Conservation (phyloP, 108 stramenopile species). For the Parietichytrium sp. region DNA sequence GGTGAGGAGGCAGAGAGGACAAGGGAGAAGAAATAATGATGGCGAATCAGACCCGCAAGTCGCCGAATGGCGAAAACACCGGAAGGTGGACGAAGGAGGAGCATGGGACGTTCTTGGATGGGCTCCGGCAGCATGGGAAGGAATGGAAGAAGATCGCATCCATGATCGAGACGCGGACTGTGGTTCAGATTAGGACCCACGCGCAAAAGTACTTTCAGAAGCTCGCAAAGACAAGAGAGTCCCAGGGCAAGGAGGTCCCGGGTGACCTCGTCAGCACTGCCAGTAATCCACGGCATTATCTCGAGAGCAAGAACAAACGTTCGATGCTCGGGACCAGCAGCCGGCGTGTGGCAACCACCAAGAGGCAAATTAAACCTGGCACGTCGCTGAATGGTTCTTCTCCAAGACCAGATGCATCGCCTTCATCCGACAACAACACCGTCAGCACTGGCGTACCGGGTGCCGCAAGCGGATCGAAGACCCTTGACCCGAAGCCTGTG, state of each 20-base stretch:
- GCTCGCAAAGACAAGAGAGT: slow-evolving; percentile 70
- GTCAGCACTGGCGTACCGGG: too few relatives aligned
- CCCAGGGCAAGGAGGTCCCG: slow-evolving; percentile 10
- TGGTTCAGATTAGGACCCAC: slow-evolving; percentile 95
- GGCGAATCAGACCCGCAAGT: neutral
- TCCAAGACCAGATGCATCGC: too few relatives aligned
- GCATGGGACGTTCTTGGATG: slow-evolving; percentile 83
- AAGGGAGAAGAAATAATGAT: too few relatives aligned
- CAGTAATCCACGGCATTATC: neutral
- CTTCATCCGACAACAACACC: too few relatives aligned
- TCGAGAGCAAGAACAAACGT: too few relatives aligned
- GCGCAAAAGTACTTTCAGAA: slow-evolving; percentile 99
- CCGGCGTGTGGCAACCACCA: too few relatives aligned
- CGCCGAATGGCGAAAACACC: slow-evolving; percentile 22
- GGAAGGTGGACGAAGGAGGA: slow-evolving; percentile 69
- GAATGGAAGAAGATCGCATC: slow-evolving; percentile 93
- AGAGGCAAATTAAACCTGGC: too few relatives aligned
- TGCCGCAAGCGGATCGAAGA: too few relatives aligned
- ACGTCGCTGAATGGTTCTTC: too few relatives aligned
- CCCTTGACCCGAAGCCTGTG: too few relatives aligned
- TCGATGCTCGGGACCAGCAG: too few relatives aligned
- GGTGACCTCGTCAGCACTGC: slow-evolving; percentile 32
- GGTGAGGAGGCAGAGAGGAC: too few relatives aligned
- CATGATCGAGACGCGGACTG: slow-evolving; percentile 86
- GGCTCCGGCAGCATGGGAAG: slow-evolving; percentile 80